These are phyloP conservation scores for Barnettozyma californica DNA, from an alignment of 805 yeast genomes.

Conservation along the genomic window DNA sequence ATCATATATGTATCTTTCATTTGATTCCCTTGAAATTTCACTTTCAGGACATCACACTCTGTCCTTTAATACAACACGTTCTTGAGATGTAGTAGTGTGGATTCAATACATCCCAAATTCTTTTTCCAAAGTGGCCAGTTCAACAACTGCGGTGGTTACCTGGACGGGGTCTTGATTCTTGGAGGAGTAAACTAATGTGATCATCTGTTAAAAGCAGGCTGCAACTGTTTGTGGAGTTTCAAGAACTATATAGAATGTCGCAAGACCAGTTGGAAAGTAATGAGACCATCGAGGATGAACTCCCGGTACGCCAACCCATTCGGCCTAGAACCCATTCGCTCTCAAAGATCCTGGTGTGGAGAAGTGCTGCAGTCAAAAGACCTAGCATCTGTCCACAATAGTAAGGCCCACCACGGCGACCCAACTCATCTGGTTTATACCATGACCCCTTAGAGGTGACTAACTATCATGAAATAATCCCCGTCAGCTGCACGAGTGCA, in stretches of 20 bases:
- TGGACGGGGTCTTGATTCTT: not conserved
- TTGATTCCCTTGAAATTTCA: no score
- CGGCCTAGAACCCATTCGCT: conserved; percentile 40
- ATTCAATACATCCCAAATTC: no score
- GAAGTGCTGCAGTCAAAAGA: conserved; percentile 48
- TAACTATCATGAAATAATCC: conserved; percentile 28
- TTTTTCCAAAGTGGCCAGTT: not conserved
- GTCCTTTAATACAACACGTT: no score
- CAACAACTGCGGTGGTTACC: not conserved
- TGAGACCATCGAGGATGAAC: conserved; percentile 49
- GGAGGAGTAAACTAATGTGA: not conserved
- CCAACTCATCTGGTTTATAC: conserved; percentile 51
- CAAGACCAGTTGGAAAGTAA: not conserved
- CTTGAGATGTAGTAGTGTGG: no score
- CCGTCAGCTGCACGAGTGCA: conserved; percentile 13
- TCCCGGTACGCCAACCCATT: conserved; percentile 65
- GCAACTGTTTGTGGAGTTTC: not conserved
- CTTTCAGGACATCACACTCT: no score
- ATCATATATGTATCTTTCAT: no score
- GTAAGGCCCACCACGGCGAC: conserved; percentile 55
- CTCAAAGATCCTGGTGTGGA: conserved; percentile 42
- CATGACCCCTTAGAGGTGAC: conserved; percentile 57
- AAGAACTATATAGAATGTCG: not conserved
- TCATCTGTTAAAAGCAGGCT: not conserved
- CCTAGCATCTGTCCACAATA: conserved; percentile 48